These are phyloP conservation scores for Phialophora macrospora DNA, from an alignment of 2,329 filamentous ascomycete species.

Conservation along the genomic window DNA sequence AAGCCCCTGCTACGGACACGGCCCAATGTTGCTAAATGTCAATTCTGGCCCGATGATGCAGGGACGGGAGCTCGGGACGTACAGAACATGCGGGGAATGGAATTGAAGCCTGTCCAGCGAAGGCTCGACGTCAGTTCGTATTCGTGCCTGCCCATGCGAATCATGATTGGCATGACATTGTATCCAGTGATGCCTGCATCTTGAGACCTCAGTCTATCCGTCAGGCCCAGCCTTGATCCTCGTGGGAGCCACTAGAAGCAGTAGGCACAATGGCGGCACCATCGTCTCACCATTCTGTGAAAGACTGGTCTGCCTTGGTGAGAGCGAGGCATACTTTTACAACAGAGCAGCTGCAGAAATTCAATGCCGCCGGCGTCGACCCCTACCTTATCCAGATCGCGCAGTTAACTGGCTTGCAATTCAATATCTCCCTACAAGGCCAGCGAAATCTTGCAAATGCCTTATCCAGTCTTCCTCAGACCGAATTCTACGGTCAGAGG, in stretches of 20 bases:
- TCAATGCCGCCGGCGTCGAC: conserved; percentile 23
- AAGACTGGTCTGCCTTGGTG: conserved; percentile 10
- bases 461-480: conserved; percentile 22
- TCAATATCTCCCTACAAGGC: conserved; percentile 14
- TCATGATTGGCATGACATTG: neutral
- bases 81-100: neutral
- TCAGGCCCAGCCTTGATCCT: neutral
- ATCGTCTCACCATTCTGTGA: neutral
- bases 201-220: neutral
- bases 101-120: neutral
- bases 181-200: neutral
- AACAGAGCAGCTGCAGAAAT: conserved; percentile 9
- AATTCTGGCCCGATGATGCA: neutral
- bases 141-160: neutral
- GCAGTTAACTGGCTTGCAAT: conserved; percentile 14
- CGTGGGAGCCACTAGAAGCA: neutral
- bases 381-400: conserved; percentile 21
- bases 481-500: conserved; percentile 19
- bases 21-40: neutral
- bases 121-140: neutral
- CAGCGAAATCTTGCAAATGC: conserved; percentile 23
- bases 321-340: conserved; percentile 12
- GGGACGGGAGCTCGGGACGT: neutral
- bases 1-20: neutral
- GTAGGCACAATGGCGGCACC: neutral